Base-by-base conservation (phyloP, 345 rosid species). In the Ailanthus altissimus region DNA sequence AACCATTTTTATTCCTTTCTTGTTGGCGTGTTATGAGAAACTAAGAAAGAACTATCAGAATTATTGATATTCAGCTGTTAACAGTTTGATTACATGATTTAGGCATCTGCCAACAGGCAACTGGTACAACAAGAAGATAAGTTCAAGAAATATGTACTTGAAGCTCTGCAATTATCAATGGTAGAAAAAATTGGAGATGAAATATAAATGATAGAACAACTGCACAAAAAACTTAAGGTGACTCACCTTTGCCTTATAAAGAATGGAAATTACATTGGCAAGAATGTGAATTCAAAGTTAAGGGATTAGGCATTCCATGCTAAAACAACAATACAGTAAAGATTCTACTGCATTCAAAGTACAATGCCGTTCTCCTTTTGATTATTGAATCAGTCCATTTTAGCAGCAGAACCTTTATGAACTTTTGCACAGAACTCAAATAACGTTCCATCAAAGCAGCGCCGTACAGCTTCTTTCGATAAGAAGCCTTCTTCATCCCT, bases 361-460 rank as follows among this genome's bases (percentile, higher is more conserved):
- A 67, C 50, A 15, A 72, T 15, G 10, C n/a, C 16, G 1, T 10
- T 73, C 68, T 61, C 43, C 56, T n/a, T 28, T 46, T 45, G 16
- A 71, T 0, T 32, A 32, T 32, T 16, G 8, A 16, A 21, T 81
- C 70, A 78, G 58, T 73, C 83, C 47, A 69, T 68, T 68, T 85
- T 83, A 23, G 57, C 75, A 32, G 83, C 43, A 13, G 77, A 70
- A 3, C 56, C 79, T 76, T 53, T 81, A 43, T 77, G 85, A 43
- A 80, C 47, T 74, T 82, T 87, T 13, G 93, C 90, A 63, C 86
- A 86, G 18, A 87, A 88, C 21, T 90, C 88, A 45, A 91, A 90
- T 80, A 91, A 84, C 78, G 88, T 88, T 47, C 97, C 97, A 62
- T 91, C 92, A 7, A 91, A 86, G 79, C 89, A 87, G 20, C 90